Conservation (phyloP, 1,284 basidiomycete genomes). For the Ustilago loliicola region DNA sequence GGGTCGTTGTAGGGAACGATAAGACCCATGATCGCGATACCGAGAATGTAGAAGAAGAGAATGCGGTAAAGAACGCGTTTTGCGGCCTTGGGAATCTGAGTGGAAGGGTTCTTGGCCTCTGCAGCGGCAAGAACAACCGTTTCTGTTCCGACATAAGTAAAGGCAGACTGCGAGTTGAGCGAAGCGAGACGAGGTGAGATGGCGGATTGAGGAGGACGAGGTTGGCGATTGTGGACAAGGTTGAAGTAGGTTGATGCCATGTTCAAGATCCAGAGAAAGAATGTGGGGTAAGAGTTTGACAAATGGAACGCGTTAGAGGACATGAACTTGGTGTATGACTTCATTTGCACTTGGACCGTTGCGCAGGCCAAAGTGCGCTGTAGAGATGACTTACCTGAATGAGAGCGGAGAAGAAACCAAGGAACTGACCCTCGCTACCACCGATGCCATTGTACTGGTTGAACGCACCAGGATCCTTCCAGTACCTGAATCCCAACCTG, state of each 20-base stretch:
- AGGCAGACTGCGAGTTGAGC: slow-evolving; percentile 76
- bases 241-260: neutral
- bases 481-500: slow-evolving; percentile 60
- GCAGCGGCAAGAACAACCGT: slow-evolving; percentile 86
- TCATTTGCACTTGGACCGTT: too few species aligned
- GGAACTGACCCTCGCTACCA: slow-evolving; percentile 76
- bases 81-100: slow-evolving; percentile 64
- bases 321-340: too few species aligned
- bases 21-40: slow-evolving; percentile 71
- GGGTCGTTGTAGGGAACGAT: slow-evolving; percentile 59
- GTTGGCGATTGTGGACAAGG: neutral
- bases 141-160: slow-evolving; percentile 85
- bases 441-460: slow-evolving; percentile 70
- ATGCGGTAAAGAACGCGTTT: slow-evolving; percentile 71
- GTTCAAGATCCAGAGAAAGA: neutral
- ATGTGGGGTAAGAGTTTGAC: neutral
- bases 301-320: too few species aligned
- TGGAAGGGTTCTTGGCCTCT: slow-evolving; percentile 74
- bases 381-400: slow-evolving; percentile 2
- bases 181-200: neutral
- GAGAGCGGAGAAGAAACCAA: slow-evolving; percentile 70
- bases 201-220: neutral
- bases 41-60: slow-evolving; percentile 71
- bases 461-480: slow-evolving; percentile 72
- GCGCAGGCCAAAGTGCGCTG: too few species aligned